Percentiles rank a stretch among this genome's conserved stretches.
Conservation (phyloP, 2,329 filamentous ascomycete species). For the Didymella arachidicola region DNA sequence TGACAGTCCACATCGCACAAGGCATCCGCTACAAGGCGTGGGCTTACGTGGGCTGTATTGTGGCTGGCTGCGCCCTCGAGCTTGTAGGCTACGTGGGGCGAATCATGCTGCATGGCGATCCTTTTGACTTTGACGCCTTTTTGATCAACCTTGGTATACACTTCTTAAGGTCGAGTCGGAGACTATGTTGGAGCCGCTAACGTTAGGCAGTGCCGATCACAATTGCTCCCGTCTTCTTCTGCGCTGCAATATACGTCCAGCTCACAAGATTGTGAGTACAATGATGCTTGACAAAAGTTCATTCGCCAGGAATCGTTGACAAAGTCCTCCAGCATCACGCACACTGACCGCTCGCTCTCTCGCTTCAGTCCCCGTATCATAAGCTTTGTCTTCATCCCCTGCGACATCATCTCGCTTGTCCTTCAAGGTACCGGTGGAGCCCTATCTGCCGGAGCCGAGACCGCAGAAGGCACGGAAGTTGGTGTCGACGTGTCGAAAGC, state of each 20-base stretch:
- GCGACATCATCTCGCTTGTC: conserved; percentile 20
- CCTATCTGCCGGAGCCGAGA: conserved; percentile 7
- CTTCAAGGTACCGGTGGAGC: conserved; percentile 23
- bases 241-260: conserved; percentile 22
- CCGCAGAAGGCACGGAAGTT: background rate
- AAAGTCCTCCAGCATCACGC: background rate
- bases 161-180: background rate
- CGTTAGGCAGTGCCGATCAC: conserved; percentile 19
- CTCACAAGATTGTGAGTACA: conserved; percentile 18
- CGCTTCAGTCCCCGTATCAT: conserved; percentile 18
- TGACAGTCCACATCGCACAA: conserved; percentile 11
- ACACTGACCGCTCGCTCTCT: background rate
- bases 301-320: background rate
- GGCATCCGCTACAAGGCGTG: conserved; percentile 14
- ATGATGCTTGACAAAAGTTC: no score
- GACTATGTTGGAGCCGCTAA: background rate
- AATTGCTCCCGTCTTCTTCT: conserved; percentile 23
- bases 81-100: conserved; percentile 21
- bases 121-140: conserved; percentile 25
- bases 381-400: conserved; percentile 19
- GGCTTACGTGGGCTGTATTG: conserved; percentile 9
- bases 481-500: conserved; percentile 17
- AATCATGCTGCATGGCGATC: conserved; percentile 21
- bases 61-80: conserved; percentile 15
- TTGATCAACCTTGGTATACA: conserved; percentile 16